Percentiles rank a stretch among this genome's conserved stretches.
These are phyloP conservation scores for Geotrichum cucujoidarum DNA, from an alignment of 1,139 yeast species.

Conservation along the genomic window DNA sequence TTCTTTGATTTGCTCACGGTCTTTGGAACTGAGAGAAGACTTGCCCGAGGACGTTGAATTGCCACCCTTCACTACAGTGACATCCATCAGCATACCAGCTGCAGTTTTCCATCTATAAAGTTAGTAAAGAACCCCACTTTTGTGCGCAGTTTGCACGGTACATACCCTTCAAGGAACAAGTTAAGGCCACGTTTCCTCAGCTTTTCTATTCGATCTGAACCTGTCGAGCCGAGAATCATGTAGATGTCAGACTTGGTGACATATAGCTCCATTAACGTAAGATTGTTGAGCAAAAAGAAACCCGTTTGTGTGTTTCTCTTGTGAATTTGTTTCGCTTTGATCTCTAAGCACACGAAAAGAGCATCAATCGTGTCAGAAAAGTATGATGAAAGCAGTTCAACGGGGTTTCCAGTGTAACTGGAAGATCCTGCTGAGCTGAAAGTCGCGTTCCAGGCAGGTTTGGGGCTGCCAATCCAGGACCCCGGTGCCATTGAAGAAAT, in stretches of 20 bases:
- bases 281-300: slow-evolving; percentile 63
- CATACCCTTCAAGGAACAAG: slow-evolving; percentile 58
- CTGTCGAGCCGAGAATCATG: slow-evolving; percentile 56
- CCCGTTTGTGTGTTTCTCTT: slow-evolving; percentile 47
- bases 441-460: slow-evolving; percentile 41
- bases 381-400: slow-evolving; percentile 55
- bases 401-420: slow-evolving; percentile 32
- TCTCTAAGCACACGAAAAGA: slow-evolving; percentile 56
- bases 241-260: slow-evolving; percentile 56
- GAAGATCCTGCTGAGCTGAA: slow-evolving; percentile 44
- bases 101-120: slow-evolving; percentile 59
- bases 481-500: slow-evolving; percentile 53
- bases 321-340: slow-evolving; percentile 45
- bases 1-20: slow-evolving; percentile 79
- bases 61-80: slow-evolving; percentile 30
- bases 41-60: slow-evolving; percentile 18
- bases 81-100: slow-evolving; percentile 63
- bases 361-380: slow-evolving; percentile 74
- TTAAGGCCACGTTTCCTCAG: slow-evolving; percentile 72
- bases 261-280: slow-evolving; percentile 69
- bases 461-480: slow-evolving; percentile 54
- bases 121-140: neutral
- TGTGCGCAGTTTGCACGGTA: no score
- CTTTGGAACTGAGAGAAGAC: slow-evolving; percentile 45
- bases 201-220: slow-evolving; percentile 61